Evolutionary conservation across 1,284 basidiomycete genomes (phyloP).

Genomic region (Cystobasidiaceae sp.): DNA sequence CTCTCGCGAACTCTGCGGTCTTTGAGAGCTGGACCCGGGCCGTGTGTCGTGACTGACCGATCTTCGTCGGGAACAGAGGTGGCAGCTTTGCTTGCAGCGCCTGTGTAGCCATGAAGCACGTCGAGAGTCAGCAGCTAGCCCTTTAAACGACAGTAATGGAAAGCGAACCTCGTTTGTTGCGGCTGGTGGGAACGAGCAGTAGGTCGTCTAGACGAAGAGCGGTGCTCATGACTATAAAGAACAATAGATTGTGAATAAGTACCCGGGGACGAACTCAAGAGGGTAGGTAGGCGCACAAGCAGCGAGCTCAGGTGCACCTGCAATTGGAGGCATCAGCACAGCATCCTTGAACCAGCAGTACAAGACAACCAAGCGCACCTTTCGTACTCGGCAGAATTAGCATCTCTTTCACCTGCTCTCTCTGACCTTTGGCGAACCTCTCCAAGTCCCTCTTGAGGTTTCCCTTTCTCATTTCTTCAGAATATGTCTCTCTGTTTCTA

Average conservation of each 20-base stretch:
- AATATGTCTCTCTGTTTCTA: conserved; percentile 11
- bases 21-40: too few relatives aligned
- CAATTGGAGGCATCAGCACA: too few relatives aligned
- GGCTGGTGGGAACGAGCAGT: not conserved
- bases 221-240: not conserved
- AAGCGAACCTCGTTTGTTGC: not conserved
- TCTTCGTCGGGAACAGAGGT: not conserved
- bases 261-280: too few relatives aligned
- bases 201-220: not conserved
- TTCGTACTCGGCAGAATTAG: too few relatives aligned
- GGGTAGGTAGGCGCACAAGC: not conserved
- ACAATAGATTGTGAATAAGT: not conserved
- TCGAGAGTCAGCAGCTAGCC: too few relatives aligned
- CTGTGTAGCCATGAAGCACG: not conserved
- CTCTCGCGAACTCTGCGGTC: not conserved
- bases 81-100: not conserved
- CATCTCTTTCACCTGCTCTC: not conserved
- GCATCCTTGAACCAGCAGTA: too few relatives aligned
- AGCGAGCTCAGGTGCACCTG: not conserved
- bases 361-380: too few relatives aligned
- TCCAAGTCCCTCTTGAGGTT: not conserved
- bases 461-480: conserved; percentile 15
- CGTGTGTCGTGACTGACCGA: conserved; percentile 1
- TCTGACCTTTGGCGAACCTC: conserved; percentile 8
- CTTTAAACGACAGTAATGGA: too few relatives aligned